Percentiles rank a stretch among this genome's conserved stretches.
These are phyloP conservation scores for Colletotrichum sublineola DNA, from an alignment of 2,329 filamentous ascomycete genomes.

Conservation along the genomic window DNA sequence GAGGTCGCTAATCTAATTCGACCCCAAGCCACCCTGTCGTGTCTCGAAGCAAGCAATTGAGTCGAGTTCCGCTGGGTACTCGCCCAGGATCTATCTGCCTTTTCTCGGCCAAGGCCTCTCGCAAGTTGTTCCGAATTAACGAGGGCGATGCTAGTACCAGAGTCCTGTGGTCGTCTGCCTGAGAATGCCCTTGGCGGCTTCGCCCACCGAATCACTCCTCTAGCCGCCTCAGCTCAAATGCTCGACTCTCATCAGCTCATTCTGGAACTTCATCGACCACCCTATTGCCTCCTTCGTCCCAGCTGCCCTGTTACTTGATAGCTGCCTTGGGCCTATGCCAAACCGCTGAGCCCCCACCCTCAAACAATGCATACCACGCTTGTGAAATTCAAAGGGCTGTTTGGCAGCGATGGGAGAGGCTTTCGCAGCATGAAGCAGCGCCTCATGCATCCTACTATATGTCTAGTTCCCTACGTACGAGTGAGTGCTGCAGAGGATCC, in stretches of 20 bases:
- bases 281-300: conserved; percentile 2
- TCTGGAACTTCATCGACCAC: conserved; percentile 32
- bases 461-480: background rate
- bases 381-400: conserved; percentile 1
- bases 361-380: background rate
- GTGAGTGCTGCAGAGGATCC: background rate
- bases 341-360: conserved; percentile 6
- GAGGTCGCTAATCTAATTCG: conserved; percentile 24
- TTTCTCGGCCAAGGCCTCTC: conserved; percentile 11
- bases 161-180: conserved; percentile 7
- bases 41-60: conserved; percentile 19
- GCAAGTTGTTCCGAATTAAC: conserved; percentile 14
- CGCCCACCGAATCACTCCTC: background rate
- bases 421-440: background rate
- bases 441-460: conserved; percentile 1
- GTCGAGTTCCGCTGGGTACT: conserved; percentile 10
- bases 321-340: conserved; percentile 5
- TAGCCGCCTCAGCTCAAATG: background rate
- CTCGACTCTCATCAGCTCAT: conserved; percentile 14
- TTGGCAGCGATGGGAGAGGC: conserved; percentile 1
- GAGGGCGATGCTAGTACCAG: conserved; percentile 34
- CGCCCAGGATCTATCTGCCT: conserved; percentile 22
- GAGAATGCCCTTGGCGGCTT: conserved; percentile 4
- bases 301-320: conserved; percentile 1
- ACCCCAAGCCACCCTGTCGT: conserved; percentile 29